Base-by-base conservation (phyloP, 306 rosid species). In the Rubus parviflorus region DNA sequence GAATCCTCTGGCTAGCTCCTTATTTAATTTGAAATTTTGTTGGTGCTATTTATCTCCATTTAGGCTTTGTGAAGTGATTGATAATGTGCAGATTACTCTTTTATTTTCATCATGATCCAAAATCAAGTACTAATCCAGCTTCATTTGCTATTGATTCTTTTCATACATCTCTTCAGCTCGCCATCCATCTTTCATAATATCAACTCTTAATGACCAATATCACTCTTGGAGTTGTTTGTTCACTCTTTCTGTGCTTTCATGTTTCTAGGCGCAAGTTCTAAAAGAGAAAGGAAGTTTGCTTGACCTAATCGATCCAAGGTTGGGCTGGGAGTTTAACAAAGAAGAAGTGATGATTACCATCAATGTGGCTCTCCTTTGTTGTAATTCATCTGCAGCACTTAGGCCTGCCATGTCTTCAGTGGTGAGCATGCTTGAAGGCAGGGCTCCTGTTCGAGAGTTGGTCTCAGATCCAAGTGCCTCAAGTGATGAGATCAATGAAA, bases 371-470 rank as follows among this genome's bases (percentile, higher is more conserved):
- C 77, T 87, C 8, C 82, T 70, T 13, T 87, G 90, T 74, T 30
- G 82, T 2, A 78, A 80, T 67, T 68, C 42, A 19, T 53, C 64
- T 37, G 35, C 88, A 30, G 49, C 90, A 8, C 38, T 7, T 11
- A 82, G 88, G 76, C 85, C 88, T 37, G 3, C 70, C 5, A 87
- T 87, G 88, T 87, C 88, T 15, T 60, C 68, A 1, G 88, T 80
- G 51, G 87, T 87, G 73, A 77, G 88, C 78, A 80, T 87, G 79
- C 80, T 87, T n/a, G 88, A 84, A 72, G 88, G 90, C 38, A 53
- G 20, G 20, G 30, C 25, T 64, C 51, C 43, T 35, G 61, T 82
- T 20, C 48, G 74, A 37, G 87, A 79, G 38, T 6, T 77, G 42
- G 70, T 58, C 25, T 56, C 35, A 7, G 67, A 81, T 69, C 47